These are phyloP conservation scores for Fusarium pilosicola DNA, from an alignment of 2,329 filamentous ascomycete genomes.

Conservation along the genomic window DNA sequence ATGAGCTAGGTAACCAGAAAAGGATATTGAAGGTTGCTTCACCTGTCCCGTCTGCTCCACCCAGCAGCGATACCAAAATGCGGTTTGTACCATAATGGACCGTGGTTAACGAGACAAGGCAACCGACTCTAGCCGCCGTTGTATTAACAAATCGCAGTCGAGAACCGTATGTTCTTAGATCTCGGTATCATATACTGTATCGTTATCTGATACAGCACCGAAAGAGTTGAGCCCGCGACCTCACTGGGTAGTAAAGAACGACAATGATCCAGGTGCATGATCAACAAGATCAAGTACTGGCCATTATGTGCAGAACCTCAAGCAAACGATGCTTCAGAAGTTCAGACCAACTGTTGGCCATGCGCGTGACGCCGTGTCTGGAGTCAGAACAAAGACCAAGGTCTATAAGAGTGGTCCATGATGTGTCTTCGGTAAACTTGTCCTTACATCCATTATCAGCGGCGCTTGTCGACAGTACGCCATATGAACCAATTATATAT, in stretches of 20 bases:
- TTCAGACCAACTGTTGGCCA: neutral
- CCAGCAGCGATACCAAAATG: neutral
- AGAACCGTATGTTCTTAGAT: neutral
- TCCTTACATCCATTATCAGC: neutral
- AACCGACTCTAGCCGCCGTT: neutral
- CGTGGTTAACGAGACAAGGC: neutral
- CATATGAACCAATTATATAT: slow-evolving; percentile 4
- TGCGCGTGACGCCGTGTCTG: neutral
- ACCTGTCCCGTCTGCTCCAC: too few relatives aligned
- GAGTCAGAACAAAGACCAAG: neutral
- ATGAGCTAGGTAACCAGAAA: neutral
- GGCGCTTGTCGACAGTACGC: neutral
- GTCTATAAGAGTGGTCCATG: neutral
- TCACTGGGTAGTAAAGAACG: neutral
- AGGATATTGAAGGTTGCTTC: neutral
- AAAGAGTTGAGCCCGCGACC: neutral
- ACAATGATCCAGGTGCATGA: neutral
- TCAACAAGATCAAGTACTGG: neutral
- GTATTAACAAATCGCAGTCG: neutral
- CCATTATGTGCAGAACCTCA: neutral
- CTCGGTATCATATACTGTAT: neutral
- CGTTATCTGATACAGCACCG: neutral
- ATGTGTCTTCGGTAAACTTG: neutral
- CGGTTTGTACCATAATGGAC: neutral
- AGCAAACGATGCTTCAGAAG: slow-evolving; percentile 6